Percentiles rank a stretch among this genome's conserved stretches.
phyloP scores from a whole-genome alignment of 2,329 filamentous ascomycete genomes.

The Graphilbum sp. region DNA sequence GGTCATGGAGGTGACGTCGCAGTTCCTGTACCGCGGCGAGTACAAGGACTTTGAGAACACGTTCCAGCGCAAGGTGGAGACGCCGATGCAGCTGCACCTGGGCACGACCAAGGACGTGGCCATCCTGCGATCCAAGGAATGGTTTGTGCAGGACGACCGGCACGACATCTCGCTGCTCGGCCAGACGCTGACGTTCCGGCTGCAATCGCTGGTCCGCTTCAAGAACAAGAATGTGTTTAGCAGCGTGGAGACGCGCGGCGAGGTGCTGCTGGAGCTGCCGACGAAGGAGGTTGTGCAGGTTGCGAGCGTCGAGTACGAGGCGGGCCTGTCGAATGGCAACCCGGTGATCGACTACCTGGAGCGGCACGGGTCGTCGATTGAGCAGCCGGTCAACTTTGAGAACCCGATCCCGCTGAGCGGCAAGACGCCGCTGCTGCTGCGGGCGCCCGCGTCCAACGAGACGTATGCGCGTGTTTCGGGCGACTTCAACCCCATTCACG shows the following conservation, averaged over 20 bases:
- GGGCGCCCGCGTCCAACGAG: conserved; percentile 90
- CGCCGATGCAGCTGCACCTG: conserved; percentile 83
- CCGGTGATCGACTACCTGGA: conserved; percentile 92
- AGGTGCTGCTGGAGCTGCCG: conserved; percentile 84
- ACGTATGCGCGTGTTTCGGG: conserved; percentile 95
- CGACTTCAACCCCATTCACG: conserved; percentile 98
- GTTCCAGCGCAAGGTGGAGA: conserved; percentile 94
- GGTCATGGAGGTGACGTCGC: conserved; percentile 97
- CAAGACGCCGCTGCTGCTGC: conserved; percentile 73
- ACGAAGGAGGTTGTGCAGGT: conserved; percentile 97
- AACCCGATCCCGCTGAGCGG: conserved; percentile 92
- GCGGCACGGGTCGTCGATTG: conserved; percentile 78
- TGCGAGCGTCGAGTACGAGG: conserved; percentile 91
- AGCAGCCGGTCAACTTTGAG: conserved; percentile 94
- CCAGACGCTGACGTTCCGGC: conserved; percentile 89
- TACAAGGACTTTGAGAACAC: conserved; percentile 96
- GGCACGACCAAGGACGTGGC: conserved; percentile 81
- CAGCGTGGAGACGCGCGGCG: conserved; percentile 77
- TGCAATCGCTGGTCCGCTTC: conserved; percentile 80
- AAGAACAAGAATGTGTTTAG: conserved; percentile 91
- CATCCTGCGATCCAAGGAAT: conserved; percentile 89
- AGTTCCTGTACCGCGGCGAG: conserved; percentile 87
- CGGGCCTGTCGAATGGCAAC: conserved; percentile 82
- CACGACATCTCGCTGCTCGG: conserved; percentile 70
- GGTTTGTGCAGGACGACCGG: conserved; percentile 70